Base-by-base conservation (phyloP, 768 basidiomycete genomes). In the Heimioporus sp. region DNA sequence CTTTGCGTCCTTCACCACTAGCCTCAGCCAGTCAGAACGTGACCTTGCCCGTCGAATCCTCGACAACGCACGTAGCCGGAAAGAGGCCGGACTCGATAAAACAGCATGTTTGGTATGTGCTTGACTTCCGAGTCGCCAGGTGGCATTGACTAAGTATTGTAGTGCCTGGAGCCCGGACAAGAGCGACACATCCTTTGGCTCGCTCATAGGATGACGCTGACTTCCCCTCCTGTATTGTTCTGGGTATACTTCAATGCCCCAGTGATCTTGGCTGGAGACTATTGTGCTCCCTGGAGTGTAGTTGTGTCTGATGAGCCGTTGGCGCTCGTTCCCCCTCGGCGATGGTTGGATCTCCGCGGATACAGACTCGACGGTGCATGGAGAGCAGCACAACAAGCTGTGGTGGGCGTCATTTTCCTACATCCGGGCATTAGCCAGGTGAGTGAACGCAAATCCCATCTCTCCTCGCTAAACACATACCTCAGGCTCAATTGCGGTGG, bases 341-440 rank as follows among this genome's bases (percentile, higher is more conserved):
- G 90, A 16, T 92, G 90, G 90, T 68, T 89, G 37, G 86, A 90
- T 63, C 79, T 90, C 49, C 71, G 72, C n/a, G 90, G 90, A 4
- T 59, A 60, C 15, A 82, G 73, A 59, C 70, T 90, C 34, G 64
- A 69, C 10, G 82, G 84, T 51, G 76, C 79, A 35, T 92, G 90
- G 90, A 77, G 81, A 49, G 80, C 86, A n/a, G 89, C 83, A 9
- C 62, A 86, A 41, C 76, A 80, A 57, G 85, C 88, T 8, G 81
- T 90, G 40, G 76, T 85, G 48, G 81, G 87, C 9, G 67, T 82
- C 21, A 64, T 92, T 36, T 67, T 87, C 37, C 82, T 87, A 54
- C 78, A 83, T 54, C 90, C 90, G 20, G 90, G 90, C 3, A 80
- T 90, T 47, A 76, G 82, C 31, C 82, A 89, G 77, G 90, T 87